These are phyloP conservation scores for Coprinopsis strossmayeri DNA, from an alignment of 768 basidiomycete genomes.

Conservation along the genomic window DNA sequence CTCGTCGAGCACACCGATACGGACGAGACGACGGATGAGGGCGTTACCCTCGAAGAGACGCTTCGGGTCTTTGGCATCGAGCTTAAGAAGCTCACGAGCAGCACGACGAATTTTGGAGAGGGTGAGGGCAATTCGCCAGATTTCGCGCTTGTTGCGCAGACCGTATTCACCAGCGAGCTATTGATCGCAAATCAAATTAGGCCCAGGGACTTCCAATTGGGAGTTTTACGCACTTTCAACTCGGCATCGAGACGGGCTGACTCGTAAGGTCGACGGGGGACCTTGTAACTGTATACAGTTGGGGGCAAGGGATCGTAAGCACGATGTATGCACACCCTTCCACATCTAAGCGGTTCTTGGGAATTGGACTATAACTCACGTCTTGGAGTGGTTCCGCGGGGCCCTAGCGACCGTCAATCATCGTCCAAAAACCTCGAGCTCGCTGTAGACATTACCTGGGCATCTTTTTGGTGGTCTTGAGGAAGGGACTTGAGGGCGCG, in stretches of 20 bases:
- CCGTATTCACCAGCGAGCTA: constrained; percentile 99
- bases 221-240: constrained; percentile 71
- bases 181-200: background rate
- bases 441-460: constrained; percentile 58
- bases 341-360: constrained; percentile 65
- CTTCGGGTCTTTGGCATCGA: constrained; percentile 99
- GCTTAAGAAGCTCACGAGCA: constrained; percentile 99
- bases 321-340: constrained; percentile 46
- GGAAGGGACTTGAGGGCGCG: constrained; percentile 30
- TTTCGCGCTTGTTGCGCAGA: constrained; percentile 99
- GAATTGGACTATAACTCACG: constrained; percentile 55
- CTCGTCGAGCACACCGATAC: constrained; percentile 99
- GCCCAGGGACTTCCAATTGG: background rate
- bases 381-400: constrained; percentile 89
- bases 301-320: constrained; percentile 51
- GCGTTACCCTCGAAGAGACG: constrained; percentile 99
- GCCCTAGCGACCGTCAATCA: constrained; percentile 50
- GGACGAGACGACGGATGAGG: constrained; percentile 91
- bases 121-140: constrained; percentile 98
- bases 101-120: constrained; percentile 99
- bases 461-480: constrained; percentile 63
- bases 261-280: constrained; percentile 95
- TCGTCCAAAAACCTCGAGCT: constrained; percentile 6
- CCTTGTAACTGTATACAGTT: constrained; percentile 83
- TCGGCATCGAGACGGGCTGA: constrained; percentile 98